A percentile compares a stretch with the other conserved stretches of the same genome.
phyloP scores from a whole-genome alignment of 2,329 filamentous ascomycete genomes.

The Apiospora rasikravindrae region DNA sequence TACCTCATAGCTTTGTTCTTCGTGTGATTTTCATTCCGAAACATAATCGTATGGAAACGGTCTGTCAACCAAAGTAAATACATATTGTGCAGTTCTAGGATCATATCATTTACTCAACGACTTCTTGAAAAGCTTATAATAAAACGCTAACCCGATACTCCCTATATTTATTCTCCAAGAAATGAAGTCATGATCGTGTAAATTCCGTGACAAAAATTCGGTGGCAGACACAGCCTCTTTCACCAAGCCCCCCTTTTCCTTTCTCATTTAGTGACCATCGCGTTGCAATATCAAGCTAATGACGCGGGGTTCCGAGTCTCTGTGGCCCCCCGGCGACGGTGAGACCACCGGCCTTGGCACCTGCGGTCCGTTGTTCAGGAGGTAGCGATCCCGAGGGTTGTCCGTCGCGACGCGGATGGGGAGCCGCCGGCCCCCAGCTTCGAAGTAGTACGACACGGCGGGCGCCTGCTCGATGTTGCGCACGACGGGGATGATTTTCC shows the following conservation, averaged over 20 bases:
- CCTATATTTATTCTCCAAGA: neutral
- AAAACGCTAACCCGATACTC: neutral
- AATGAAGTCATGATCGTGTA: neutral
- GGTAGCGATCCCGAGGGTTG: neutral
- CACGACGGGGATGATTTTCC: neutral
- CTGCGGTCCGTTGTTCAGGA: constrained; percentile 3
- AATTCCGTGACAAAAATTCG: no score
- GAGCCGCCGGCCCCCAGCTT: constrained; percentile 3
- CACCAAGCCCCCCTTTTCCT: no score
- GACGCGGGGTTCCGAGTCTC: neutral
- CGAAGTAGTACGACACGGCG: constrained; percentile 13
- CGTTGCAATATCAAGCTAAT: neutral
- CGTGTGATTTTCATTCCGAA: neutral
- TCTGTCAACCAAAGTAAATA: neutral
- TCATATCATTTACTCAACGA: neutral
- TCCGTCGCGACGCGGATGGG: neutral
- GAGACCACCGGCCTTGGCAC: neutral
- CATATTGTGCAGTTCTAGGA: neutral
- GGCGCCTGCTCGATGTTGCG: constrained; percentile 13
- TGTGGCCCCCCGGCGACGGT: neutral
- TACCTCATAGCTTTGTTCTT: no score
- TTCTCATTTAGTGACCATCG: neutral
- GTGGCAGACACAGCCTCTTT: no score
- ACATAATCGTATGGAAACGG: neutral
- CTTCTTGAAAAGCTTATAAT: neutral